Evolutionary conservation across 345 rosid species (phyloP), one percentile per base, ranked within the genome.

Genomic region (Carallia brachiata): DNA sequence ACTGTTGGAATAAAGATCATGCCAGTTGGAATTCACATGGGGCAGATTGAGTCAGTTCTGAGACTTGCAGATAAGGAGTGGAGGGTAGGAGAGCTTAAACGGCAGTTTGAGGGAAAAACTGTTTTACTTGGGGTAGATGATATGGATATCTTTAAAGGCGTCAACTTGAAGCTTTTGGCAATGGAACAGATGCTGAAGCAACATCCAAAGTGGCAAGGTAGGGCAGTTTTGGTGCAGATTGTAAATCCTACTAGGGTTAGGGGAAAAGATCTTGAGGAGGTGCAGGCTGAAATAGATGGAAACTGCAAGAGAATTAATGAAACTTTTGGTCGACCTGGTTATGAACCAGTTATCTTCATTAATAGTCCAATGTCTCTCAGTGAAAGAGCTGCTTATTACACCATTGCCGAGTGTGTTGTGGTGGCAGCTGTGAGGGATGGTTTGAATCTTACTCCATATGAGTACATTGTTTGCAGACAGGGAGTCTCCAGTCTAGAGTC

Each of bases 391-490:
- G 95, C 95, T 27, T 87, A 89, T 73, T 85, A 81, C 77, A 80
- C 90, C 5, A 61, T 89, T 63, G 88, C 91, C 1, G 95, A 89
- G 81, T 89, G 95, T 67, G 88, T 83, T 66, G 91, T 84, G 40
- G 95, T 89, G 74, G 82, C 95, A 40, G 89, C 95, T 66, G 95
- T 89, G 73, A 87, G 95, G 77, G 95, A 89, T 78, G 91, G 95
- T 69, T 84, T 87, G 95, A 89, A 89, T 77, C 95, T 89, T 61
- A 87, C 84, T 17, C 95, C 95, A 4, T 89, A 89, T 1, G 91
- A 89, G 79, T 89, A 89, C 72, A 80, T 89, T 75, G 86, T 89
- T 7, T 85, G 87, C 74, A 73, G 95, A 68, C 86, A 89, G 54
- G 95, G 95, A 40, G 87, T 82, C 60, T 73, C 82, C 68, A 84